Base-by-base conservation (phyloP, 176 grass and related monocot genomes). In the Oryza australiensis region DNA sequence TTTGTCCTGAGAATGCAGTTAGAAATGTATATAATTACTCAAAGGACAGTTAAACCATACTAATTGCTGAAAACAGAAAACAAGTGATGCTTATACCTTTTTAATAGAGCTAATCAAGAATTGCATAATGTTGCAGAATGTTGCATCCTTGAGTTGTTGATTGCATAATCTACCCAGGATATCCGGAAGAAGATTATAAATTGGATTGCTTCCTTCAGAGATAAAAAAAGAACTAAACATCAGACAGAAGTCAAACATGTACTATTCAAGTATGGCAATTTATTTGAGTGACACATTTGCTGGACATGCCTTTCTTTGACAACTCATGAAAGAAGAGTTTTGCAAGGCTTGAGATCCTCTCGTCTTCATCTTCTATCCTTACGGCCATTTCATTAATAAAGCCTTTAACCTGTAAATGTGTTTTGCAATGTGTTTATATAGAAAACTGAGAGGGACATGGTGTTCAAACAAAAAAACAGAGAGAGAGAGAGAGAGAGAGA, bases 241-340 rank as follows among this genome's bases (percentile, higher is more conserved):
- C 32, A 97, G 74, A 74, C 13, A 75, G 24, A 85, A 79, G 68
- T 75, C 49, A 65, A 72, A 70, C 75, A 37, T 30, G 10, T 38
- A 18, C n/a, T 70, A 60, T 48, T 84, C 10, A 74, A 46, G 57
- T 32, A 49, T 30, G 43, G 1, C 76, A 68, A 57, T 9, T 26
- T 59, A 60, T 62, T 51, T 57, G 69, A 77, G 38, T 66, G 20
- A 43, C 34, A 59, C 66, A 85, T 35, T 65, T 49, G 70, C 38
- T 33, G 7, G 23, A 78, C 8, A 15, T 91, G 93, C 95, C 95
- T 91, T 98, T 98, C 79, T 98, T 98, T 87, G 95, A 98, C 75
- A 98, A 91, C 84, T 98, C 95, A 77, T 98, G 88, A 85, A 98
- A 98, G 88, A 98, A 98, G 38, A 98, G 86, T 68, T 98, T 98